These are phyloP conservation scores for Erythrobasidium hasegawianum DNA, from an alignment of 1,284 basidiomycete genomes.

Conservation along the genomic window DNA sequence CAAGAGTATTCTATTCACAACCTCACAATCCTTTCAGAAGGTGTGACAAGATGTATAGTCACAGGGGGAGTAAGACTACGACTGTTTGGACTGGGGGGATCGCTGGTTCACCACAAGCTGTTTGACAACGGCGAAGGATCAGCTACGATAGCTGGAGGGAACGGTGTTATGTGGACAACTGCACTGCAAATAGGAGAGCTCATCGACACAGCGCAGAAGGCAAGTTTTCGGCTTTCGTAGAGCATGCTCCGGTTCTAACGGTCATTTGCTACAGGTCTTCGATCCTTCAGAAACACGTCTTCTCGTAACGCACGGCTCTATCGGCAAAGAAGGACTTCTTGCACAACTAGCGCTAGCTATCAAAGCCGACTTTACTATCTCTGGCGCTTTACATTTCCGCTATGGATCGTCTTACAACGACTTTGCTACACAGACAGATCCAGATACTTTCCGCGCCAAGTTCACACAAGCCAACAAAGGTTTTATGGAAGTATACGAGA, in stretches of 20 bases:
- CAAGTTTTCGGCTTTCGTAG: too few species aligned
- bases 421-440: constrained; percentile 86
- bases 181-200: constrained; percentile 96
- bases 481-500: constrained; percentile 93
- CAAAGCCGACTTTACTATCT: constrained; percentile 91
- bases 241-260: too few species aligned
- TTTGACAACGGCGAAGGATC: constrained; percentile 93
- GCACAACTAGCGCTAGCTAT: constrained; percentile 82
- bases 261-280: constrained; percentile 60
- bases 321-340: constrained; percentile 88
- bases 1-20: constrained; percentile 57
- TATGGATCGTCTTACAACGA: constrained; percentile 96
- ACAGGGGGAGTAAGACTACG: constrained; percentile 90
- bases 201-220: constrained; percentile 91
- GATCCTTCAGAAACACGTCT: constrained; percentile 91
- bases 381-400: constrained; percentile 94
- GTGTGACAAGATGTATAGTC: constrained; percentile 82
- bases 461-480: constrained; percentile 70
- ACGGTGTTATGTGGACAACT: constrained; percentile 99
- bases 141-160: constrained; percentile 93
- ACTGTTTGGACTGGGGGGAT: constrained; percentile 90
- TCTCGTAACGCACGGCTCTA: constrained; percentile 85
- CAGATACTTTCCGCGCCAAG: constrained; percentile 83
- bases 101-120: constrained; percentile 92
- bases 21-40: constrained; percentile 88